Percentiles rank a stretch among this genome's conserved stretches.
phyloP scores from a whole-genome alignment of 495 filamentous ascomycete genomes.

The Amphirosellinia nigrospora region DNA sequence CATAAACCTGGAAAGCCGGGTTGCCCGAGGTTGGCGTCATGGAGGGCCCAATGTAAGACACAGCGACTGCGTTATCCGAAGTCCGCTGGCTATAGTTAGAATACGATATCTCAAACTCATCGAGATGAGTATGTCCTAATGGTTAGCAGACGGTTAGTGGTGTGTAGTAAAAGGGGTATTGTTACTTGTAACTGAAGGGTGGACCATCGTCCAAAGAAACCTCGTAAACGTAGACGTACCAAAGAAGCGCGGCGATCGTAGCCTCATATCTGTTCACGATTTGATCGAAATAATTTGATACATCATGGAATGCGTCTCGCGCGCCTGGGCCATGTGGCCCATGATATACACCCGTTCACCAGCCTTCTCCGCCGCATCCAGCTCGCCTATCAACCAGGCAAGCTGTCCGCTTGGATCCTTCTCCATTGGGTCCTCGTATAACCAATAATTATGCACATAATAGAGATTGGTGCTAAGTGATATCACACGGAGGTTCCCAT shows the following conservation, averaged over 20 bases:
- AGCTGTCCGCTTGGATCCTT: constrained; percentile 55
- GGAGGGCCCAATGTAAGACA: constrained; percentile 58
- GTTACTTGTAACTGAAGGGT: background rate
- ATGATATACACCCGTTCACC: constrained; percentile 61
- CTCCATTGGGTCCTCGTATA: constrained; percentile 57
- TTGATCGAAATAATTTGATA: constrained; percentile 60
- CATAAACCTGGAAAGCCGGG: constrained; percentile 63
- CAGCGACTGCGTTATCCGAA: constrained; percentile 48
- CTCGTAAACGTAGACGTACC: constrained; percentile 30
- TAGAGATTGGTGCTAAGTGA: constrained; percentile 65
- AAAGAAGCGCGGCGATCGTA: constrained; percentile 61
- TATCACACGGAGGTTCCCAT: constrained; percentile 58
- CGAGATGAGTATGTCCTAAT: constrained; percentile 60
- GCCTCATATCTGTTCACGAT: constrained; percentile 59
- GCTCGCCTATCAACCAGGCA: constrained; percentile 56
- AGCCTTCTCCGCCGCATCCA: constrained; percentile 56
- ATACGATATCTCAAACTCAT: constrained; percentile 63
- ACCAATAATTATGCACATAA: constrained; percentile 62
- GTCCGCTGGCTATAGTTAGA: constrained; percentile 45
- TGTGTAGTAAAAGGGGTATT: background rate
- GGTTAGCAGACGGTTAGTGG: background rate
- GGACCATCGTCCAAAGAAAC: background rate
- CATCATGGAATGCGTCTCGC: constrained; percentile 56
- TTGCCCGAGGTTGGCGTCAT: constrained; percentile 60
- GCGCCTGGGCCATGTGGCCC: constrained; percentile 59